Base-by-base conservation (phyloP, 2,329 filamentous ascomycete genomes). In the Pseudopyrenochaeta lycopersici region DNA sequence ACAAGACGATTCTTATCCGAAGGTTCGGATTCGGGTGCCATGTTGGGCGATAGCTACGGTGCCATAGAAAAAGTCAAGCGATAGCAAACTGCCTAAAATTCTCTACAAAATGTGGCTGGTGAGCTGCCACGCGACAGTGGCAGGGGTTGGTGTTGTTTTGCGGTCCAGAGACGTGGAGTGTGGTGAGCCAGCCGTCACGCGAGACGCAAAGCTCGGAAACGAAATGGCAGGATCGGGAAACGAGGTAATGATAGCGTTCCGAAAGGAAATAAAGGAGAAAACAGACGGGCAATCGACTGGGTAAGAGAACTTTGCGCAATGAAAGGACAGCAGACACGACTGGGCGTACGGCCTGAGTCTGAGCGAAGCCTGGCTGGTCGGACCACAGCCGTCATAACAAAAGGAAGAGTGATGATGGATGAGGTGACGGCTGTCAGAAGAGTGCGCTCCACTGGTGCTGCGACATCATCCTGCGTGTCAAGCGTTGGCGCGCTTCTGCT, bases 111-210 rank as follows among this genome's bases (percentile, higher is more conserved):
- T 46, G 46, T 58, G 59, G 54, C 50, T 54, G 44, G 60, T 31
- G 54, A 52, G 39, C 49, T 65, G 64, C 62, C 65, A 66, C 66
- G 58, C 56, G 49, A 55, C 52, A 49, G 55, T 23, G 42, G 31
- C 38, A 40, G 49, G 41, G 39, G 46, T 38, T 50, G 43, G 42
- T 51, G 51, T 35, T 56, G 50, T 47, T 57, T 55, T 54, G 62
- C 23, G 29, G 55, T 50, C 41, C 53, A 55, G 47, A 46, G 40
- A 56, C 42, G 52, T 58, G 50, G 51, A 46, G 44, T 44, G 57
- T 43, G 52, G 57, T 67, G 64, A 62, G 64, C 49, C 36, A 21
- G 18, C 43, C 33, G 60, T 57, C 62, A 62, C 46, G 56, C 60
- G 62, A 66, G 58, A 46, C 41, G 54, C 43, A 51, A 51, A 51